These are phyloP conservation scores for Microbotryum saponariae DNA, from an alignment of 1,284 basidiomycete species.

Conservation along the genomic window DNA sequence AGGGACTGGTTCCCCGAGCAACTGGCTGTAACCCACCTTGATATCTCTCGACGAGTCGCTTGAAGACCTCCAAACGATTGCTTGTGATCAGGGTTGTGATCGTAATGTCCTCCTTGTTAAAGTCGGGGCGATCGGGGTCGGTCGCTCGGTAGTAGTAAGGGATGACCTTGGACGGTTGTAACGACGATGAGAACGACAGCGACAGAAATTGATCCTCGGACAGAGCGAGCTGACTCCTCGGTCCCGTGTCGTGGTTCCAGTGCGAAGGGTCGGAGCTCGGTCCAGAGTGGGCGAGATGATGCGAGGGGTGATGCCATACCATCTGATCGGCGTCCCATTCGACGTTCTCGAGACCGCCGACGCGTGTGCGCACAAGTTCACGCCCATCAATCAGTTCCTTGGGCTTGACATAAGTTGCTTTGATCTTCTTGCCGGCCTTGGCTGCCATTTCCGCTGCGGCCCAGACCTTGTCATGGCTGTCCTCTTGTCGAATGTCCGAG, in stretches of 20 bases:
- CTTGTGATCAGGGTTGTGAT: conserved; percentile 74
- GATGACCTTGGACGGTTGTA: conserved; percentile 58
- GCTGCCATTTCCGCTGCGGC: conserved; percentile 23
- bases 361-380: conserved; percentile 19
- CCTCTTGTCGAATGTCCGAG: conserved; percentile 28
- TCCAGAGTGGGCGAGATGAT: conserved; percentile 20
- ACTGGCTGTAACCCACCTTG: conserved; percentile 48
- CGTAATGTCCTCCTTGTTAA: conserved; percentile 57
- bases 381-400: conserved; percentile 17
- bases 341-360: conserved; percentile 28
- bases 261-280: background rate
- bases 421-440: conserved; percentile 21
- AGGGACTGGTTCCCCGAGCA: background rate
- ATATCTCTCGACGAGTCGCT: conserved; percentile 60
- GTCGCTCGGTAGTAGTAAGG: conserved; percentile 67
- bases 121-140: conserved; percentile 43
- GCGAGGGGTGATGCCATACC: conserved; percentile 30
- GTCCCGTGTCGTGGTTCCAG: background rate
- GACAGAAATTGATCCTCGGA: conserved; percentile 36
- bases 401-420: conserved; percentile 17
- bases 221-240: conserved; percentile 1
- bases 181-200: conserved; percentile 32
- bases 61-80: conserved; percentile 64
- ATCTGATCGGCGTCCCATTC: conserved; percentile 35
- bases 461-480: conserved; percentile 28